These are phyloP conservation scores for Coemansia sp. DNA, from an alignment of 371 early-diverging fungal species.

Conservation along the genomic window DNA sequence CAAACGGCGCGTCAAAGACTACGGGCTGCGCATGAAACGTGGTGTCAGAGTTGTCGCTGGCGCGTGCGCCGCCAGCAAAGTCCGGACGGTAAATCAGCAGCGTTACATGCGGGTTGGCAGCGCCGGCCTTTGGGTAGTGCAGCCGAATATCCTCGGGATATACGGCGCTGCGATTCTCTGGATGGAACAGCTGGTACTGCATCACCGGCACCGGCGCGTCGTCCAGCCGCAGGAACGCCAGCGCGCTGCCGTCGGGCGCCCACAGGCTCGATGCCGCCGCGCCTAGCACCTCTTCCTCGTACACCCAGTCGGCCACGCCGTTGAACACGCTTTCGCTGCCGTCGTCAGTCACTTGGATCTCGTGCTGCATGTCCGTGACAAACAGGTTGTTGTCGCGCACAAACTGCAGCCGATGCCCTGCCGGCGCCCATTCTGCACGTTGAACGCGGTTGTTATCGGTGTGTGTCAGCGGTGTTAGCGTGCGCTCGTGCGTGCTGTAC, in stretches of 20 bases:
- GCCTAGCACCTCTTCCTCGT: constrained; percentile 91
- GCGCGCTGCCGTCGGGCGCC: constrained; percentile 77
- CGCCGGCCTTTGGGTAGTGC: constrained; percentile 91
- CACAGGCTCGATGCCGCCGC: constrained; percentile 80
- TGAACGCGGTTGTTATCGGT: constrained; percentile 55
- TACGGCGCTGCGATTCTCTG: constrained; percentile 46
- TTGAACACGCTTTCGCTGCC: constrained; percentile 85
- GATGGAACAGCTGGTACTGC: constrained; percentile 67
- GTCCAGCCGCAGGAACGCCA: constrained; percentile 86
- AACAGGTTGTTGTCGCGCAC: constrained; percentile 83
- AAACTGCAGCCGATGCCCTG: constrained; percentile 80
- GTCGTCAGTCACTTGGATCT: constrained; percentile 78
- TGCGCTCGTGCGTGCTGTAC: constrained; percentile 61
- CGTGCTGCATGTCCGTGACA: constrained; percentile 64
- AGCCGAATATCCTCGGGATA: constrained; percentile 75
- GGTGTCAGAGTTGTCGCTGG: constrained; percentile 44
- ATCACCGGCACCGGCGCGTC: constrained; percentile 82
- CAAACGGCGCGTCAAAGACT: constrained; percentile 32
- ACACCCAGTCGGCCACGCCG: constrained; percentile 97
- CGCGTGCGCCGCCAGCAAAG: constrained; percentile 21
- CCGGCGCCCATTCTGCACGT: constrained; percentile 77
- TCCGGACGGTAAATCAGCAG: constrained; percentile 64
- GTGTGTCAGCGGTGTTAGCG: constrained; percentile 60
- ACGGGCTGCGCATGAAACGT: constrained; percentile 36
- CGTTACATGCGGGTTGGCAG: constrained; percentile 79